Evolutionary conservation across 2,329 filamentous ascomycete species (phyloP).

Genomic region (Monosporascus cannonballus): DNA sequence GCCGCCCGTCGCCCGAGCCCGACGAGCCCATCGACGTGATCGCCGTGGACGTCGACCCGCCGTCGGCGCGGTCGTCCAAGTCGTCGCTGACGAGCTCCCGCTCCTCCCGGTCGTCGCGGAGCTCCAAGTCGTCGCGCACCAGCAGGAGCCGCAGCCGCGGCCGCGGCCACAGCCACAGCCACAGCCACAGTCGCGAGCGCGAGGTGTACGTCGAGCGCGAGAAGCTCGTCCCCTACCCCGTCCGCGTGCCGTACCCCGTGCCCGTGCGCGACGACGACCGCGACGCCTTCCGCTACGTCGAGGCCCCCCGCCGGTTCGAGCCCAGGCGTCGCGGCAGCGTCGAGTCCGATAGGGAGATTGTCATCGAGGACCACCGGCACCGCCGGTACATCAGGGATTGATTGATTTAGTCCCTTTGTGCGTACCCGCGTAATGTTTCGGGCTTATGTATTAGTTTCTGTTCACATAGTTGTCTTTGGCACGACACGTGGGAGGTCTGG

Average conservation of each 20-base stretch:
- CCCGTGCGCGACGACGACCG: conserved; percentile 31
- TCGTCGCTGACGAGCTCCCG: conserved; percentile 17
- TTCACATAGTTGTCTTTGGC: too few relatives aligned
- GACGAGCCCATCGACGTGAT: conserved; percentile 34
- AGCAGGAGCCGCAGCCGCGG: conserved; percentile 18
- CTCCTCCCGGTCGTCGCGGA: conserved; percentile 17
- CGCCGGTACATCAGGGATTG: conserved; percentile 23
- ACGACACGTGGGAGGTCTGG: too few relatives aligned
- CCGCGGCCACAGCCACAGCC: conserved; percentile 18
- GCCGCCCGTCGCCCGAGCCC: conserved; percentile 11
- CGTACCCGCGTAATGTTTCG: too few relatives aligned
- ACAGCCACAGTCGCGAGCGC: conserved; percentile 26
- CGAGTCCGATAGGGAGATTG: conserved; percentile 21
- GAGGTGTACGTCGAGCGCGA: conserved; percentile 50
- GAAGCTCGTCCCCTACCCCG: conserved; percentile 36
- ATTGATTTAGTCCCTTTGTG: neutral
- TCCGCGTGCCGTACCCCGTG: conserved; percentile 36
- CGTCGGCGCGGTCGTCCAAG: conserved; percentile 18
- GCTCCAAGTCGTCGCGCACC: conserved; percentile 19
- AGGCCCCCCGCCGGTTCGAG: conserved; percentile 37
- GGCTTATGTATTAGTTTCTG: too few relatives aligned
- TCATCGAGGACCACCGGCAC: conserved; percentile 25
- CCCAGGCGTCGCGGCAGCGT: conserved; percentile 27
- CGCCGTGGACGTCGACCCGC: conserved; percentile 35
- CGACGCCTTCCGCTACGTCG: conserved; percentile 48